Percentiles rank a stretch among this genome's conserved stretches.
phyloP scores from a whole-genome alignment of 805 yeast genomes.

The Candida berthetii region DNA sequence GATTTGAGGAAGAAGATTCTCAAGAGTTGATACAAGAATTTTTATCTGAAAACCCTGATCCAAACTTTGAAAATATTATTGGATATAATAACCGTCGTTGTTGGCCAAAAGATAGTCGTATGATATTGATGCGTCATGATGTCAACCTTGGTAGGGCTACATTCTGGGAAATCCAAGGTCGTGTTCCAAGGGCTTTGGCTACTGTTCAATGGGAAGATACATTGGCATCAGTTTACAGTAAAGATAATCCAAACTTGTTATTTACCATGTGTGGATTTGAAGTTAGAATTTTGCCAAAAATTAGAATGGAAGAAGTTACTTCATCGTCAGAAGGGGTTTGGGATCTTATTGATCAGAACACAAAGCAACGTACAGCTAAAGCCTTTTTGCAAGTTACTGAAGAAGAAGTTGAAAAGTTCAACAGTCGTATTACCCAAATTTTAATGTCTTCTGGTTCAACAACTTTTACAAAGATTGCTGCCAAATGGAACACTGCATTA shows the following conservation, averaged over 20 bases:
- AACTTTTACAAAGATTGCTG: conserved; percentile 89
- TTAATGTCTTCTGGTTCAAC: conserved; percentile 95
- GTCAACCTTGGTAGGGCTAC: conserved; percentile 90
- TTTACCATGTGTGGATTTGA: conserved; percentile 96
- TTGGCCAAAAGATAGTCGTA: conserved; percentile 92
- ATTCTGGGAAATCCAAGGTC: conserved; percentile 80
- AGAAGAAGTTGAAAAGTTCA: conserved; percentile 73
- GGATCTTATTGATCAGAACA: conserved; percentile 66
- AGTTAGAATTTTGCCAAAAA: conserved; percentile 76
- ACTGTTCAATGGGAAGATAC: conserved; percentile 74
- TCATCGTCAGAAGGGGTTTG: conserved; percentile 81
- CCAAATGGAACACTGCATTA: conserved; percentile 93
- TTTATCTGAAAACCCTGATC: conserved; percentile 84
- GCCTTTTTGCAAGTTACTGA: conserved; percentile 82
- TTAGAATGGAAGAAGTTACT: conserved; percentile 45
- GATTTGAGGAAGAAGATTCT: conserved; percentile 69
- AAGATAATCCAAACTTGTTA: conserved; percentile 81
- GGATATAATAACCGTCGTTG: conserved; percentile 86
- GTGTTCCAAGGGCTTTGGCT: conserved; percentile 74
- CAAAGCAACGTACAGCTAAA: conserved; percentile 83
- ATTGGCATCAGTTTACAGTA: conserved; percentile 82
- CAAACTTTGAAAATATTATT: conserved; percentile 78
- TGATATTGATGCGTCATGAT: conserved; percentile 87
- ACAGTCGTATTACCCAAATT: conserved; percentile 80
- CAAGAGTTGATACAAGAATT: conserved; percentile 70